Conservation (phyloP, 1,284 basidiomycete species). For the Ceratobasidium sp. region DNA sequence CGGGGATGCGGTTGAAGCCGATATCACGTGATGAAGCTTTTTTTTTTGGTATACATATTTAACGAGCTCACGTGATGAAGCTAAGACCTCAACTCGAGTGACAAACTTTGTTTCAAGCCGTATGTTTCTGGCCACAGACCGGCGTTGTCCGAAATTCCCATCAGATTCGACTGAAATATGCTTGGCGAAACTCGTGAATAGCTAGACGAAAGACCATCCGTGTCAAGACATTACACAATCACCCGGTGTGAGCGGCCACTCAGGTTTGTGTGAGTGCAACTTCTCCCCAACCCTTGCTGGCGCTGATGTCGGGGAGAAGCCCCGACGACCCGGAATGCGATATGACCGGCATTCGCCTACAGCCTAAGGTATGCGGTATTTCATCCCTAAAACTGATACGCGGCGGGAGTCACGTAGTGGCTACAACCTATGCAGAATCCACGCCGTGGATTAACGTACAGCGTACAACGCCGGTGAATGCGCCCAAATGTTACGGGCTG, state of each 20-base stretch:
- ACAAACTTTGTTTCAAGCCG: no score
- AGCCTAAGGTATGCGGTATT: not conserved
- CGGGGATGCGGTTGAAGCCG: not conserved
- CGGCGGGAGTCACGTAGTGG: not conserved
- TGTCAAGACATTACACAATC: no score
- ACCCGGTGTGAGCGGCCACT: not conserved
- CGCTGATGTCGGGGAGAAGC: not conserved
- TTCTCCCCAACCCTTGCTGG: no score
- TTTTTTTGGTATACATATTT: no score
- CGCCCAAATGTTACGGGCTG: not conserved
- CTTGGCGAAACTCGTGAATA: no score
- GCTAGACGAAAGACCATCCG: no score
- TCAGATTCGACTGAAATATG: no score
- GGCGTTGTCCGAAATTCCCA: no score
- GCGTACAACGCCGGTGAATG: not conserved
- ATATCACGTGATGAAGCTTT: not conserved
- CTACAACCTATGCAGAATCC: not conserved
- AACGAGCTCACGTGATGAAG: no score
- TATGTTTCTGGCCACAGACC: no score
- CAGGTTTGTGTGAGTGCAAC: no score
- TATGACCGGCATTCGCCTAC: not conserved
- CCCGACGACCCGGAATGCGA: not conserved
- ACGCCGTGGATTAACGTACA: not conserved
- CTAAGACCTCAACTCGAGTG: no score
- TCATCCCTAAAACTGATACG: constrained; percentile 4